Evolutionary conservation across 2,329 filamentous ascomycete species (phyloP).

Genomic region (Leptographium radiaticola): DNA sequence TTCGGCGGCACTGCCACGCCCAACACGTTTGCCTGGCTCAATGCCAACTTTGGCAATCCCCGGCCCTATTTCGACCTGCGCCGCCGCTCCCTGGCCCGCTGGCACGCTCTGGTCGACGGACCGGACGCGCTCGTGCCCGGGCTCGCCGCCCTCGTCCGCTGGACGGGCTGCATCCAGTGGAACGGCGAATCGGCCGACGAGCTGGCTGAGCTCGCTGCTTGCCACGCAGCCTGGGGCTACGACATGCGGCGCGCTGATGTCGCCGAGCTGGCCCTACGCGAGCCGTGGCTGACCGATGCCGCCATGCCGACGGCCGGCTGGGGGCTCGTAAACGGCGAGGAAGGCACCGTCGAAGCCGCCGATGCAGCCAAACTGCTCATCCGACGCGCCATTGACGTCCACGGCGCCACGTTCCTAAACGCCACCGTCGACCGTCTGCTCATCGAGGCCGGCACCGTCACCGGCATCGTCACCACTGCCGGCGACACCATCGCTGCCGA

Average conservation of each 20-base stretch:
- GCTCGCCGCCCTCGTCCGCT: slow-evolving; percentile 11
- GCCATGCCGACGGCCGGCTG: slow-evolving; percentile 11
- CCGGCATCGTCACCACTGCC: slow-evolving; percentile 10
- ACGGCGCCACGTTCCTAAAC: neutral
- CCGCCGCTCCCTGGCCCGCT: slow-evolving; percentile 16
- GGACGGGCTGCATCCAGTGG: slow-evolving; percentile 14
- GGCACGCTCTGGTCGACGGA: slow-evolving; percentile 11
- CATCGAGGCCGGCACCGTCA: slow-evolving; percentile 2
- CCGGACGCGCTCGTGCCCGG: slow-evolving; percentile 12
- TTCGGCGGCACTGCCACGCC: slow-evolving; percentile 18
- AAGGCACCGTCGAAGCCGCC: slow-evolving; percentile 19
- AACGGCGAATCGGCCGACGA: slow-evolving; percentile 12
- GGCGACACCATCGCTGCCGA: slow-evolving; percentile 11
- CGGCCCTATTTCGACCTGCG: slow-evolving; percentile 18
- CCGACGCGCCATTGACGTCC: neutral
- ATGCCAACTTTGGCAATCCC: slow-evolving; percentile 16
- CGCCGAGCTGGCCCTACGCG: slow-evolving; percentile 7
- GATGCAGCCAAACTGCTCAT: slow-evolving; percentile 14
- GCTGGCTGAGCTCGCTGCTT: slow-evolving; percentile 7
- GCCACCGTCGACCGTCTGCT: neutral
- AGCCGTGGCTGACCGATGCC: slow-evolving; percentile 9
- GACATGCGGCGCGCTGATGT: slow-evolving; percentile 12
- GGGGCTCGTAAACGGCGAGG: slow-evolving; percentile 11
- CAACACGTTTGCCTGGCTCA: slow-evolving; percentile 21
- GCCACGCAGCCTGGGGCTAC: slow-evolving; percentile 17